Base-by-base conservation (phyloP, 768 basidiomycete genomes). In the Suillus occidentalis region DNA sequence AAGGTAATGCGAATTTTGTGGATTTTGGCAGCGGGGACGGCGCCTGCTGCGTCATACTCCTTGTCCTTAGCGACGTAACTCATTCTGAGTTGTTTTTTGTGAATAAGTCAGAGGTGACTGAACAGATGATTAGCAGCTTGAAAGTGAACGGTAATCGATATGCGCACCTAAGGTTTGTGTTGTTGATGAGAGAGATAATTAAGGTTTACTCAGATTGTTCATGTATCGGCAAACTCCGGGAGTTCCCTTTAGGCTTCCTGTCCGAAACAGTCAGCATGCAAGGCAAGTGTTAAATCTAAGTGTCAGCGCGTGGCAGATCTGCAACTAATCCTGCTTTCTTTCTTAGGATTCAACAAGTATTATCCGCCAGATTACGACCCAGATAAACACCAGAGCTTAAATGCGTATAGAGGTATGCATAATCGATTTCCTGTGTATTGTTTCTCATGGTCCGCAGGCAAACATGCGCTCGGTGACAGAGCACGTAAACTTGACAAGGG, bases 1-100 rank as follows among this genome's bases (percentile, higher is more conserved):
- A 99, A 85, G 69, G 97, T 99, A 84, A 99, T 99, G 69, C 97
- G 85, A 80, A 99, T 99, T 87, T 98, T 98, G 89, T 99, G 97
- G 78, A 94, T 88, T 82, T 98, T 96, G 77, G 93, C 91, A 69
- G 87, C 83, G 74, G 92, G 90, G 67, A 95, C 87, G 69, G 91
- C 90, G 73, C 94, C 94, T 57, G 92, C 90, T 66, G 94, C 95
- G 71, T 98, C 97, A 85, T 95, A 95, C 79, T 97, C 95, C 80
- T 98, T 95, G 80, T 95, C 94, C 88, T 95, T 95, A 85, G 94
- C 92, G 93, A 94, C 94, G 91, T 96, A 94, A 92, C 92, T 94
- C 94, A 94, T 94, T 81, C 77, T 90, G 70, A 65, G 73, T 25
- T 47, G 63, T 63, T 55, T 40, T 64, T 63, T 63, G 63, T 67